A percentile compares a stretch with the other conserved stretches of the same genome.
Evolutionary conservation across 2,329 filamentous ascomycete species (phyloP).

Genomic region (Ceratocystis huliohia): DNA sequence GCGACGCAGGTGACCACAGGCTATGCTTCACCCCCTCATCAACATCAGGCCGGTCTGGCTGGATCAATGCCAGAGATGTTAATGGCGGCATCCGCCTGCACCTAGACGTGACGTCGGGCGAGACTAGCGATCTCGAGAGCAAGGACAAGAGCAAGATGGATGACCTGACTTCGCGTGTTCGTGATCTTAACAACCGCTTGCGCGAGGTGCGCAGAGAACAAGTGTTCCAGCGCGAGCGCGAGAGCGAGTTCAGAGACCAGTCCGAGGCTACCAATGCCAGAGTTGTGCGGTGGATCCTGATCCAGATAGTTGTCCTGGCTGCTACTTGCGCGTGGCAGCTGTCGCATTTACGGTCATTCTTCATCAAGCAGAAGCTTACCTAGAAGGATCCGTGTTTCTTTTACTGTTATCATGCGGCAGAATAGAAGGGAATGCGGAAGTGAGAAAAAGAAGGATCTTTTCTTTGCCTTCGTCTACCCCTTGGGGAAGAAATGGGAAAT

Average conservation of each 20-base stretch:
- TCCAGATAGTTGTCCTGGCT: constrained; percentile 74
- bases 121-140: constrained; percentile 86
- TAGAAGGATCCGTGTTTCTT: constrained; percentile 33
- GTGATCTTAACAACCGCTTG: constrained; percentile 76
- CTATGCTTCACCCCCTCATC: constrained; percentile 86
- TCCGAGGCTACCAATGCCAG: constrained; percentile 85
- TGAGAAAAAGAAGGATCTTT: not conserved
- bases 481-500: not conserved
- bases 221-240: constrained; percentile 92
- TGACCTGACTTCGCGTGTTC: constrained; percentile 76
- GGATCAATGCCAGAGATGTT: constrained; percentile 52
- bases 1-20: constrained; percentile 88
- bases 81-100: constrained; percentile 71
- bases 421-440: not conserved
- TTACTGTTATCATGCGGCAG: not conserved
- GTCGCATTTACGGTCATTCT: constrained; percentile 89
- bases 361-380: constrained; percentile 99
- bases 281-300: constrained; percentile 85
- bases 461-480: not conserved
- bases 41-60: constrained; percentile 53
- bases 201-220: constrained; percentile 87
- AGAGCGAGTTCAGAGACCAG: constrained; percentile 96
- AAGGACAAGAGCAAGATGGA: constrained; percentile 86
- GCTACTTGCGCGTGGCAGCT: constrained; percentile 94
- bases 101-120: constrained; percentile 85